Conservation (phyloP, 495 filamentous ascomycete species). For the Pyronema domesticum region DNA sequence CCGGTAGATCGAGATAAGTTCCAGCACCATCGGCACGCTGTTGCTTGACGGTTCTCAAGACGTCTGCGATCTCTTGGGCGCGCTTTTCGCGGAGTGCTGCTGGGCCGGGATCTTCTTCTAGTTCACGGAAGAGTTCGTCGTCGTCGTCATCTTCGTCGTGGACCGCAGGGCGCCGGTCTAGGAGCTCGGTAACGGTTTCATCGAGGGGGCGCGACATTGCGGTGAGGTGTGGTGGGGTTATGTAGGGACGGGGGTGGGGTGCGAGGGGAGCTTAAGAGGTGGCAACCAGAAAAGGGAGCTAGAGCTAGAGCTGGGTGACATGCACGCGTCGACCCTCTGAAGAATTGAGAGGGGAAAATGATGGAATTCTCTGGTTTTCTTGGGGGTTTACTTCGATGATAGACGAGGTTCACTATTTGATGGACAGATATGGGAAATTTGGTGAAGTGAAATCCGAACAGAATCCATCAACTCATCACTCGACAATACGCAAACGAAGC, state of each 20-base stretch:
- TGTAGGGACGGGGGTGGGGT: neutral
- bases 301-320: too few species aligned
- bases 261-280: too few species aligned
- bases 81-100: constrained; percentile 50
- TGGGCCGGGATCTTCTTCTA: constrained; percentile 45
- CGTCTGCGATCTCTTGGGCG: constrained; percentile 51
- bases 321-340: too few species aligned
- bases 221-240: neutral
- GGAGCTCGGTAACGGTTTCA: neutral
- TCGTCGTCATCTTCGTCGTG: constrained; percentile 35
- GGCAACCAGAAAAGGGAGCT: too few species aligned
- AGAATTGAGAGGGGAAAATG: too few species aligned
- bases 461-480: too few species aligned
- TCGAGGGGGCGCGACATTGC: neutral
- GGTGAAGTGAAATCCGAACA: too few species aligned
- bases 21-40: constrained; percentile 6
- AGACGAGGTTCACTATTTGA: too few species aligned
- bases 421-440: too few species aligned
- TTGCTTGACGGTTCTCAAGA: constrained; percentile 21
- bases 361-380: too few species aligned
- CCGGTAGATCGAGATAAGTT: constrained; percentile 40
- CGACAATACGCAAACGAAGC: too few species aligned
- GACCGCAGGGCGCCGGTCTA: neutral
- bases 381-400: too few species aligned
- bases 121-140: constrained; percentile 51